Percentiles rank a stretch among this genome's conserved stretches.
These are phyloP conservation scores for Cryphonectria parasitica DNA, from an alignment of 2,329 filamentous ascomycete species.

Conservation along the genomic window DNA sequence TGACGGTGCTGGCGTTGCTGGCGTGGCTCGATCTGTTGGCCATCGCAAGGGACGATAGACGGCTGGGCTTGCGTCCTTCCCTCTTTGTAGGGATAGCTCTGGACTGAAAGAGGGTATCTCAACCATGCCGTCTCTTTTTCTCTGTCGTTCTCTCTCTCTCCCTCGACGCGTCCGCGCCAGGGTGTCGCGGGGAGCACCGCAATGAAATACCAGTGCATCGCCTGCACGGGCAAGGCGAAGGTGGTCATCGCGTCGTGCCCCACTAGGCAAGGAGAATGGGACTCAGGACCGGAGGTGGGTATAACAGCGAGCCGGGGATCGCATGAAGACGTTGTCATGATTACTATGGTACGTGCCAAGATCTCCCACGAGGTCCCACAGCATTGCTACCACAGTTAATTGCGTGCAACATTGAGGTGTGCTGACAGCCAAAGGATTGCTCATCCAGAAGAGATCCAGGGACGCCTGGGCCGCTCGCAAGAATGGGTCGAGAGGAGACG, in stretches of 20 bases:
- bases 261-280: not conserved
- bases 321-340: slow-evolving; percentile 1
- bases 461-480: not conserved
- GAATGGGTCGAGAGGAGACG: not conserved
- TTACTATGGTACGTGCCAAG: not conserved
- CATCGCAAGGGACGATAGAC: slow-evolving; percentile 7
- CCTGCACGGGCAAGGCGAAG: slow-evolving; percentile 10
- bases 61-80: not conserved
- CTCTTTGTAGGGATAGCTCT: not conserved
- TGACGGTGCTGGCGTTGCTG: slow-evolving; percentile 39
- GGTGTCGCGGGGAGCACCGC: not conserved
- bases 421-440: slow-evolving; percentile 1
- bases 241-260: not conserved
- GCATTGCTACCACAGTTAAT: not conserved
- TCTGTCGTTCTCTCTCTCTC: not conserved
- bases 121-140: slow-evolving; percentile 4
- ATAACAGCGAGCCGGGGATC: not conserved
- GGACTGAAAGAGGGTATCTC: not conserved
- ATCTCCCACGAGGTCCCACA: not conserved
- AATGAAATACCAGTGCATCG: not conserved
- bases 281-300: slow-evolving; percentile 8
- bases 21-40: slow-evolving; percentile 19
- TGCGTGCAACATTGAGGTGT: slow-evolving; percentile 1
- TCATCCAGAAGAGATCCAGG: not conserved
- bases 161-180: not conserved